Evolutionary conservation across 1,284 basidiomycete species (phyloP).

Genomic region (Anthracocystis panici-leucophaei): DNA sequence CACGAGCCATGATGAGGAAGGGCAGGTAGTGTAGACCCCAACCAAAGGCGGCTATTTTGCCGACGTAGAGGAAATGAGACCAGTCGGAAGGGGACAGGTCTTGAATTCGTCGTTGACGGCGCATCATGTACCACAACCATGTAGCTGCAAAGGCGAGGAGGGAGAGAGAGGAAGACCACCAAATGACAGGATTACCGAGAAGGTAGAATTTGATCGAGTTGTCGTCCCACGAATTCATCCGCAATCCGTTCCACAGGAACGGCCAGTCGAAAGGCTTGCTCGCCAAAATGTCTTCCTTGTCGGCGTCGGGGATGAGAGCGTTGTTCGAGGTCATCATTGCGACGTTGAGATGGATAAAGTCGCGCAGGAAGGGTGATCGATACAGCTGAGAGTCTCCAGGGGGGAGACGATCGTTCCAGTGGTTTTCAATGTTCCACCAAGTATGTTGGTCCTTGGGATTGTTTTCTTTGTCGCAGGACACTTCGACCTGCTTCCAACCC

Average conservation of each 20-base stretch:
- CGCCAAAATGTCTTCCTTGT: conserved; percentile 97
- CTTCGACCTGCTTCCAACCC: conserved; percentile 99
- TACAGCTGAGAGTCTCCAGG: conserved; percentile 84
- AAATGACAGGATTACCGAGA: conserved; percentile 89
- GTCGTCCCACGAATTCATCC: conserved; percentile 98
- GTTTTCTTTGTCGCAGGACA: conserved; percentile 90
- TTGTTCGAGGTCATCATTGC: conserved; percentile 99
- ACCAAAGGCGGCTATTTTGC: conserved; percentile 89
- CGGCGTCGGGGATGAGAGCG: conserved; percentile 93
- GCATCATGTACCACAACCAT: conserved; percentile 80
- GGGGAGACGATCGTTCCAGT: conserved; percentile 93
- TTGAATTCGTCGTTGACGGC: conserved; percentile 86
- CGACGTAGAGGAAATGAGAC: conserved; percentile 93
- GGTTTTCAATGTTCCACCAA: conserved; percentile 97
- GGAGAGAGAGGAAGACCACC: conserved; percentile 84
- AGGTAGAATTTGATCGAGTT: conserved; percentile 90
- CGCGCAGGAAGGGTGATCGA: conserved; percentile 90
- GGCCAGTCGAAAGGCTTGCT: conserved; percentile 95
- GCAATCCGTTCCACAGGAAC: conserved; percentile 81
- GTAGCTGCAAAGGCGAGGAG: conserved; percentile 76
- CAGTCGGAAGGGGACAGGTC: conserved; percentile 91
- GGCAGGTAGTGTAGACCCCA: conserved; percentile 93
- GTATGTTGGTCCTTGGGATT: conserved; percentile 85
- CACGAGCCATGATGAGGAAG: conserved; percentile 76
- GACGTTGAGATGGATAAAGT: conserved; percentile 98